These are phyloP conservation scores for Podospora pseudocomata DNA, from an alignment of 495 filamentous ascomycete species.

Conservation along the genomic window DNA sequence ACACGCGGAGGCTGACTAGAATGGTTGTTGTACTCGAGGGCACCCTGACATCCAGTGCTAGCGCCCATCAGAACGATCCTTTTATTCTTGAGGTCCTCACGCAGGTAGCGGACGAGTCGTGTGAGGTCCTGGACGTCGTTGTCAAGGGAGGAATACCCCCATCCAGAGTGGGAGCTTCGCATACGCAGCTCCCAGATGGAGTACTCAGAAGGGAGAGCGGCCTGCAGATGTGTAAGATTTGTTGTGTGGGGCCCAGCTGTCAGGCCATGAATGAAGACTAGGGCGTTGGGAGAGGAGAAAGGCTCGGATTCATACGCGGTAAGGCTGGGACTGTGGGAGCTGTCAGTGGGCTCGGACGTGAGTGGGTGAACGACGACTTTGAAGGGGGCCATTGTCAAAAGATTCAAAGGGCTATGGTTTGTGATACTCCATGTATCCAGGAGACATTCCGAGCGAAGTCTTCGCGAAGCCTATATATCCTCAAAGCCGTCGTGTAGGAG, in stretches of 20 bases:
- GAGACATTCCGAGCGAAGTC: too few relatives aligned
- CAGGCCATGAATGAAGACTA: slow-evolving; percentile 80
- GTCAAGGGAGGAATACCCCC: slow-evolving; percentile 64
- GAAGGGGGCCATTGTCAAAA: slow-evolving; percentile 17
- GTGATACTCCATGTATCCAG: too few relatives aligned
- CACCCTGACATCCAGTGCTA: slow-evolving; percentile 44
- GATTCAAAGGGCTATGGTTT: not conserved
- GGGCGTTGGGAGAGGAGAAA: slow-evolving; percentile 50
- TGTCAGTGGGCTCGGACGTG: not conserved
- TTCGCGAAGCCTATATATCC: too few relatives aligned
- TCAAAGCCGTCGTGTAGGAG: not conserved
- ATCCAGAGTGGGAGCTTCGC: slow-evolving; percentile 60
- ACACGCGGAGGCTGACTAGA: slow-evolving; percentile 44
- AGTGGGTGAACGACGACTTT: slow-evolving; percentile 35
- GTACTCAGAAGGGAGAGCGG: slow-evolving; percentile 36
- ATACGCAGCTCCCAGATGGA: slow-evolving; percentile 40
- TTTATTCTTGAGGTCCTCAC: slow-evolving; percentile 25
- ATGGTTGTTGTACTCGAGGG: slow-evolving; percentile 59
- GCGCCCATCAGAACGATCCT: slow-evolving; percentile 12
- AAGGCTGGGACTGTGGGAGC: slow-evolving; percentile 13
- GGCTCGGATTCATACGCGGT: slow-evolving; percentile 35
- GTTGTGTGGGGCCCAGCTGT: slow-evolving; percentile 59
- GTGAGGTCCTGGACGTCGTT: slow-evolving; percentile 69
- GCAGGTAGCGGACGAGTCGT: slow-evolving; percentile 65
- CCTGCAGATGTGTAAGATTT: not conserved